phyloP scores from a whole-genome alignment of 2,329 filamentous ascomycete genomes.

The Byssoonygena ceratinophila region DNA sequence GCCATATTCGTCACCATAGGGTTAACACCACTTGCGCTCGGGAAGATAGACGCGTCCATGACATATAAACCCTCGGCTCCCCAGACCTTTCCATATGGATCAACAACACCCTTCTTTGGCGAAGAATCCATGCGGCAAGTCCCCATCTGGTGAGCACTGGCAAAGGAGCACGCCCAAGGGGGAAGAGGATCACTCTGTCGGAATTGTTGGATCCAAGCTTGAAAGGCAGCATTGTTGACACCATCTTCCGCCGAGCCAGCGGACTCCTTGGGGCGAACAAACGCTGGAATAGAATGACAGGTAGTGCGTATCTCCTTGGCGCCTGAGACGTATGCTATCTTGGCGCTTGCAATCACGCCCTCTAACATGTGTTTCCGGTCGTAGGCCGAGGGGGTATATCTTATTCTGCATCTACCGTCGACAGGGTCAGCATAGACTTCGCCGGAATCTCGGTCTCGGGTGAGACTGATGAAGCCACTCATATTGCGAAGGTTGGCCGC shows the following conservation, averaged over 20 bases:
- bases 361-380: slow-evolving; percentile 63
- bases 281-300: slow-evolving; percentile 54
- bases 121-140: slow-evolving; percentile 40
- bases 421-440: slow-evolving; percentile 60
- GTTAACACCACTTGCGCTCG: slow-evolving; percentile 43
- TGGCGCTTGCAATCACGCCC: slow-evolving; percentile 59
- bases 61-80: slow-evolving; percentile 39
- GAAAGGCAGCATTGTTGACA: slow-evolving; percentile 46
- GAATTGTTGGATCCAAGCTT: slow-evolving; percentile 45
- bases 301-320: slow-evolving; percentile 67
- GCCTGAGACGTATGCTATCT: slow-evolving; percentile 67
- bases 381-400: slow-evolving; percentile 59
- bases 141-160: slow-evolving; percentile 45
- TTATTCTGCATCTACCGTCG: slow-evolving; percentile 54
- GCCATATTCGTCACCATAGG: slow-evolving; percentile 45
- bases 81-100: slow-evolving; percentile 39
- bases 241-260: slow-evolving; percentile 28
- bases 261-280: slow-evolving; percentile 39
- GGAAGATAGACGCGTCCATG: slow-evolving; percentile 42
- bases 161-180: slow-evolving; percentile 36
- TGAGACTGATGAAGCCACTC: slow-evolving; percentile 61
- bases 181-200: slow-evolving; percentile 37
- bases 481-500: slow-evolving; percentile 58
- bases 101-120: slow-evolving; percentile 36
- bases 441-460: slow-evolving; percentile 65